Evolutionary conservation across 1,284 basidiomycete genomes (phyloP).

Genomic region (Malassezia dermatis): DNA sequence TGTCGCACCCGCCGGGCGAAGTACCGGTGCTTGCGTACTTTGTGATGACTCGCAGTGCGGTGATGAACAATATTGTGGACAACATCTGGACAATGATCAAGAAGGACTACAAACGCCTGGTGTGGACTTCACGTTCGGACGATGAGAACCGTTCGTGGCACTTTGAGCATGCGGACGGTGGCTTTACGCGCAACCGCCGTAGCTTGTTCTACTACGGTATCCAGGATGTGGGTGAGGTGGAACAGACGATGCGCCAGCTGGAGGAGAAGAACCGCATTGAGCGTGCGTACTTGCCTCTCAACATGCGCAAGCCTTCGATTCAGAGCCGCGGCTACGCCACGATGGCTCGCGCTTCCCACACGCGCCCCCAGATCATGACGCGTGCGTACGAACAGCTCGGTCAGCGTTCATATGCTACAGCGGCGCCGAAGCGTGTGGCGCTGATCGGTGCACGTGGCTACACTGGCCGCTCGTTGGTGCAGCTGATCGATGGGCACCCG

Average conservation of each 20-base stretch:
- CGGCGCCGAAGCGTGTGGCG: conserved; percentile 64
- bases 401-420: conserved; percentile 50
- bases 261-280: conserved; percentile 77
- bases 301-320: conserved; percentile 55
- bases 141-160: conserved; percentile 96
- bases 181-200: conserved; percentile 82
- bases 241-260: conserved; percentile 61
- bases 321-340: conserved; percentile 41
- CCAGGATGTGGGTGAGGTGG: conserved; percentile 81
- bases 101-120: conserved; percentile 84
- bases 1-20: conserved; percentile 80
- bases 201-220: conserved; percentile 97
- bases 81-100: conserved; percentile 93
- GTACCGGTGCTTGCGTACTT: conserved; percentile 86
- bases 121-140: conserved; percentile 91
- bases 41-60: conserved; percentile 72
- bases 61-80: conserved; percentile 88
- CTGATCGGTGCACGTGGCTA: conserved; percentile 91
- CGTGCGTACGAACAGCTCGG: conserved; percentile 57
- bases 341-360: conserved; percentile 52
- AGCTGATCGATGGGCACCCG: conserved; percentile 73
- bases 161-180: conserved; percentile 94
- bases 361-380: conserved; percentile 2
- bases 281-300: conserved; percentile 78
- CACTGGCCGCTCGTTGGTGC: conserved; percentile 84